Conservation (phyloP, 73 alveolate species). For the Tetrahymena elliotti region DNA sequence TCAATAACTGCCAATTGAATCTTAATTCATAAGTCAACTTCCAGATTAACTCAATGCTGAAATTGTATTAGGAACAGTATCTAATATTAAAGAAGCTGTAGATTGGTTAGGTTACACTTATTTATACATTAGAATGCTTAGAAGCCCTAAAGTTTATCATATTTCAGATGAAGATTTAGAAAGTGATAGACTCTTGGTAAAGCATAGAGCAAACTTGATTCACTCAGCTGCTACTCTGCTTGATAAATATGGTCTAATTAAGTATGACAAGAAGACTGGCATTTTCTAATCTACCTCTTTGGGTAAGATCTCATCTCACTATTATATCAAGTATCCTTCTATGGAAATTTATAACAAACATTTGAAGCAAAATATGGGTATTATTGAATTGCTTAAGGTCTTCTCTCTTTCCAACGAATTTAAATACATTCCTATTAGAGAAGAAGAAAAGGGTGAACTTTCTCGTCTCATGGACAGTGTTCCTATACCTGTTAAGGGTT, state of each 20-base stretch:
- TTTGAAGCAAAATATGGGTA: conserved; percentile 92
- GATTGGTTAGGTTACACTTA: conserved; percentile 98
- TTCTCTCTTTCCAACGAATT: conserved; percentile 96
- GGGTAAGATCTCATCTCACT: conserved; percentile 97
- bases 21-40: conserved; percentile 81
- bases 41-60: conserved; percentile 97
- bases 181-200: conserved; percentile 81
- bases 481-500: conserved; percentile 98
- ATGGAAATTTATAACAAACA: conserved; percentile 94
- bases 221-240: conserved; percentile 90
- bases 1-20: conserved; percentile 97
- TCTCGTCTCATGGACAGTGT: conserved; percentile 81
- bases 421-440: conserved; percentile 97
- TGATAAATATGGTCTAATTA: conserved; percentile 72
- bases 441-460: conserved; percentile 90
- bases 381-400: conserved; percentile 93
- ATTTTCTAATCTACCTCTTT: conserved; percentile 77
- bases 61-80: conserved; percentile 82
- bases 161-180: conserved; percentile 66
- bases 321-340: conserved; percentile 93
- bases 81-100: conserved; percentile 94
- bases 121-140: conserved; percentile 87
- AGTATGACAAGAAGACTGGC: conserved; percentile 86
- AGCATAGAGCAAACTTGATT: conserved; percentile 74
- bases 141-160: conserved; percentile 86